A percentile compares a stretch with the other conserved stretches of the same genome.
These are phyloP conservation scores for Vitis riparia DNA, from an alignment of 164 flowering plant species.

Conservation along the genomic window DNA sequence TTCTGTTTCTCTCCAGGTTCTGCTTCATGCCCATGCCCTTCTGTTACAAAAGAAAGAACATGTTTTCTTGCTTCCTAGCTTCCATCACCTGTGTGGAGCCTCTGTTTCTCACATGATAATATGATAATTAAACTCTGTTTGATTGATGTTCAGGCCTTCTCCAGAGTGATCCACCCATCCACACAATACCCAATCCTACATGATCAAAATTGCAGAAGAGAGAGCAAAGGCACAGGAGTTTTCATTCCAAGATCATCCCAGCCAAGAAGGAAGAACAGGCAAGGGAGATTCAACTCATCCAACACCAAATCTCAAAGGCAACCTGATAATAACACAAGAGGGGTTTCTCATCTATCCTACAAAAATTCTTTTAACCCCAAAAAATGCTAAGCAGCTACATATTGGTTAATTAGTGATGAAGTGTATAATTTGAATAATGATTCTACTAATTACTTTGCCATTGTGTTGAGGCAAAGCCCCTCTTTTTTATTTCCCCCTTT, in stretches of 20 bases:
- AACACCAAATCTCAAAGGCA: constrained; percentile 38
- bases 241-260: constrained; percentile 70
- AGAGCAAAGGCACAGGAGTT: constrained; percentile 88
- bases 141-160: constrained; percentile 33
- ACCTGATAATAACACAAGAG: constrained; percentile 25
- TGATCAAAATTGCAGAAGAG: constrained; percentile 46
- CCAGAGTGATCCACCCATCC: constrained; percentile 30
- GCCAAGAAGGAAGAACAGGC: constrained; percentile 61
- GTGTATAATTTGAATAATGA: constrained; percentile 10
- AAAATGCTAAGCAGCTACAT: constrained; percentile 6
- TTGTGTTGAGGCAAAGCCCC: not conserved
- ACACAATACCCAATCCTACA: constrained; percentile 31
- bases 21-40: not conserved
- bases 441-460: constrained; percentile 3
- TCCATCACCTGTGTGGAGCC: too few relatives aligned
- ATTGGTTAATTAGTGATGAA: not conserved
- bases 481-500: not conserved
- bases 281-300: constrained; percentile 38
- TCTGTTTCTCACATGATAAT: not conserved
- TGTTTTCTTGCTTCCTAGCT: too few relatives aligned
- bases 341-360: constrained; percentile 20
- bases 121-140: not conserved
- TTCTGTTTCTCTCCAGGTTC: constrained; percentile 62
- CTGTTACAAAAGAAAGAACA: too few relatives aligned
- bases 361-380: constrained; percentile 23